Base-by-base conservation (phyloP, 192 early-diverging fungal species). In the Mortierella hygrophila region DNA sequence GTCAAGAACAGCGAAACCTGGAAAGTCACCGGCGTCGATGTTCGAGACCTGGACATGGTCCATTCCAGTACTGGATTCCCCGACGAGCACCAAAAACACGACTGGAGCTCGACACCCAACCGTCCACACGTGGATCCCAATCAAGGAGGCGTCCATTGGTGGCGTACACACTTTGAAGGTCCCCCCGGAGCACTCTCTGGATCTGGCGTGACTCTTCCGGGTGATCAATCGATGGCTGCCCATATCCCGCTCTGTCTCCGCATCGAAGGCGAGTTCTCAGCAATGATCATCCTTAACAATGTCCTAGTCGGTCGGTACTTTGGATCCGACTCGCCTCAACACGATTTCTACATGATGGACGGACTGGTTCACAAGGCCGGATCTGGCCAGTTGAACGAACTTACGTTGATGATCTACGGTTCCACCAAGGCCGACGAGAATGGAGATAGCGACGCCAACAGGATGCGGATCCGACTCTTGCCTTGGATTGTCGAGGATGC, bases 21-120 rank as follows among this genome's bases (percentile, higher is more conserved):
- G 94, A 81, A 92, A 71, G 92, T 96, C 35, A 89, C 93, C 38
- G 96, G 97, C 54, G 93, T 97, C 3, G 95, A 96, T 90, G 93
- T 95, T 20, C 81, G 91, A 44, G 81, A 82, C n/a, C 65, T 95
- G 35, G 60, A 87, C 20, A 88, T 93, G 68, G 84, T 92, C 2
- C 96, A 91, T 88, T 91, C 85, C n/a, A 89, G 92, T 1, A 92
- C 92, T 16, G 97, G 97, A 0, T 91, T 97, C 78, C 96, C 96
- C 0, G 95, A 95, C 80, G 94, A 96, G 73, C 44, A 78, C n/a
- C 63, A 65, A 11, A 65, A 83, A 26, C 73, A 72, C 1, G 90
- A 88, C 4, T 94, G 92, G 93, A 47, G 23, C 54, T 23, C 40
- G 0, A 26, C 37, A 10, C 21, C 35, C 0, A 26, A n/a, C 37